These are phyloP conservation scores for Boletellus ananiceps DNA, from an alignment of 768 basidiomycete genomes.

Conservation along the genomic window DNA sequence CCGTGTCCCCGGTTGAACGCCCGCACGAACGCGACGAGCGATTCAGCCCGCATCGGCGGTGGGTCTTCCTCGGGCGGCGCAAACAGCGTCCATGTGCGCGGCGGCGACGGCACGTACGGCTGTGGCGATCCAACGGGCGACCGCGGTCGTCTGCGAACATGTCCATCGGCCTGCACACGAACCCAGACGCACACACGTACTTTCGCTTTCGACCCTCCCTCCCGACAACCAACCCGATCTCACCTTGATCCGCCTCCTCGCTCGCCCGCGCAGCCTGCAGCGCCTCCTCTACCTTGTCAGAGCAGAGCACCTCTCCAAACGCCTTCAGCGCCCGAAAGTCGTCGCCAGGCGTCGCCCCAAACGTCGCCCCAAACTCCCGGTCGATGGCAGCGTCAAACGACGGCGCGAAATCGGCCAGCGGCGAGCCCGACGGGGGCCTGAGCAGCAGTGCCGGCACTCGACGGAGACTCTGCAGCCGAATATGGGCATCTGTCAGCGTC, in stretches of 20 bases:
- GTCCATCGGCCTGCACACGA: background rate
- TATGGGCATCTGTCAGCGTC: conserved; percentile 43
- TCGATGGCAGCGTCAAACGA: conserved; percentile 25
- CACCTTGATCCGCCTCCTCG: conserved; percentile 46
- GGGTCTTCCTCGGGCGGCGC: conserved; percentile 36
- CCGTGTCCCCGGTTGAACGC: conserved; percentile 44
- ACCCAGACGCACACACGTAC: conserved; percentile 33
- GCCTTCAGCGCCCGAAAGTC: conserved; percentile 47
- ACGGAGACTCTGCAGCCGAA: conserved; percentile 41
- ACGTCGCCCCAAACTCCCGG: conserved; percentile 27
- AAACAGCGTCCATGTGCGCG: conserved; percentile 37
- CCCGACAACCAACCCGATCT: conserved; percentile 42
- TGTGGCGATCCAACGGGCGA: conserved; percentile 58
- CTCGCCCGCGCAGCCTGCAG: conserved; percentile 52
- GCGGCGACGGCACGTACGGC: conserved; percentile 46
- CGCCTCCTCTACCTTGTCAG: conserved; percentile 55
- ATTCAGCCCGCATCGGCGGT: conserved; percentile 39
- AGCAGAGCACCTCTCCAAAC: conserved; percentile 44
- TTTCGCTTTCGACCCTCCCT: conserved; percentile 53
- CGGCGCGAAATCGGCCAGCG: conserved; percentile 23
- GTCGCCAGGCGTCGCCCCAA: conserved; percentile 26
- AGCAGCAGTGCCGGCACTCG: conserved; percentile 45
- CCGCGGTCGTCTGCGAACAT: conserved; percentile 39
- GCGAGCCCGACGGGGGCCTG: conserved; percentile 31
- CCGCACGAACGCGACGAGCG: conserved; percentile 50